Conservation (phyloP, 1,139 yeast genomes). For the Candida sp. region DNA sequence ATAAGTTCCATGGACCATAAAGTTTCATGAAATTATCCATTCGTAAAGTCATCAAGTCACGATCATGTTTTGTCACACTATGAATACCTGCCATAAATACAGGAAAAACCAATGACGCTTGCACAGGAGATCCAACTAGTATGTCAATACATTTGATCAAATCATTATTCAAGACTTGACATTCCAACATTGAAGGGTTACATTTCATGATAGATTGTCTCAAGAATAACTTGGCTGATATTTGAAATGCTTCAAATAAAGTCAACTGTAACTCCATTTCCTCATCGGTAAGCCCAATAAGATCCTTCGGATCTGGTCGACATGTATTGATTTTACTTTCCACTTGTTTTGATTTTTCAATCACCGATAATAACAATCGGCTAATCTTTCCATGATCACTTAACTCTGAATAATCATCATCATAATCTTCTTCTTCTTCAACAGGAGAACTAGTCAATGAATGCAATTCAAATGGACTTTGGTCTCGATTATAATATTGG, state of each 20-base stretch:
- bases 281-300: constrained; percentile 43
- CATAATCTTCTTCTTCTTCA: constrained; percentile 5
- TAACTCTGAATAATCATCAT: constrained; percentile 16
- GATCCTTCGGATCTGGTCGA: constrained; percentile 52
- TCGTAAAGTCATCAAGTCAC: constrained; percentile 48
- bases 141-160: constrained; percentile 57
- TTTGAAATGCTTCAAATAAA: constrained; percentile 68
- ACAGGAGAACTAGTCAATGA: constrained; percentile 1
- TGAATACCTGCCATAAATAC: constrained; percentile 75
- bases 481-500: constrained; percentile 11
- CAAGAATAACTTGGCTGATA: constrained; percentile 66
- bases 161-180: constrained; percentile 57
- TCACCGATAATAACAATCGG: constrained; percentile 20
- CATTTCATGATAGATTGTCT: constrained; percentile 59
- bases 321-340: constrained; percentile 50
- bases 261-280: constrained; percentile 68
- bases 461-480: constrained; percentile 1
- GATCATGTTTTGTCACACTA: constrained; percentile 48
- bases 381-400: constrained; percentile 25
- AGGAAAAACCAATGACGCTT: constrained; percentile 73
- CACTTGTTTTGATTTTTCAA: constrained; percentile 38
- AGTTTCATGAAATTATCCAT: constrained; percentile 55
- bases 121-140: constrained; percentile 63
- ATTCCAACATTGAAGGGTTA: constrained; percentile 63
- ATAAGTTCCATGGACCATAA: constrained; percentile 67